These are phyloP conservation scores for Mycothermus thermophilus DNA, from an alignment of 495 filamentous ascomycete species.

Conservation along the genomic window DNA sequence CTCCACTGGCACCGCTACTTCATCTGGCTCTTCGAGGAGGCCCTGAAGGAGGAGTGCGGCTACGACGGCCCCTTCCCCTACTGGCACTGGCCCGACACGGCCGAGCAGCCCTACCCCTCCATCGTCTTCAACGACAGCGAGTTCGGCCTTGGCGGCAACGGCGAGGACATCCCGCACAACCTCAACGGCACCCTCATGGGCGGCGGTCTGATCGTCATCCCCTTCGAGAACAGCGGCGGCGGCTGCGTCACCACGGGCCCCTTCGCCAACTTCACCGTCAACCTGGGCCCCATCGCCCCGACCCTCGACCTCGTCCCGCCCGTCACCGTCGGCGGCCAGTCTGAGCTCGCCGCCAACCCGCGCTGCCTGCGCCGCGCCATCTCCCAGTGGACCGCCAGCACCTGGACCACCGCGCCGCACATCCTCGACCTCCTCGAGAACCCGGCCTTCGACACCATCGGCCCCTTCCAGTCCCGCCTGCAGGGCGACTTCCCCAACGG, in stretches of 20 bases:
- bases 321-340: conserved; percentile 9
- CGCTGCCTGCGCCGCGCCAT: conserved; percentile 53
- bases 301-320: conserved; percentile 7
- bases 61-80: conserved; percentile 49
- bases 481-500: no score
- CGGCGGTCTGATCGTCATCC: conserved; percentile 21
- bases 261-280: conserved; percentile 39
- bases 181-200: conserved; percentile 12
- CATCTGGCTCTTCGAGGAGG: conserved; percentile 48
- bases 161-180: conserved; percentile 28
- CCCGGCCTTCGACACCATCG: no score
- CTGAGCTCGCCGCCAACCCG: conserved; percentile 40
- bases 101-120: conserved; percentile 34
- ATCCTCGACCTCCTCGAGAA: no score
- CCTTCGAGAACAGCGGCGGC: conserved; percentile 44
- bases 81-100: conserved; percentile 52
- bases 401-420: no score
- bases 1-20: conserved; percentile 61
- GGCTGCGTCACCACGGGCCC: conserved; percentile 50
- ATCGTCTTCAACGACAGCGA: conserved; percentile 51
- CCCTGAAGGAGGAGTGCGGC: conserved; percentile 56
- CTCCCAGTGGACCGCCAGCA: no score
- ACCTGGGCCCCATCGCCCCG: conserved; percentile 39
- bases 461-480: no score
- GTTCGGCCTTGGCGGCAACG: no score